Evolutionary conservation across 1,139 yeast species (phyloP).

Genomic region (Suhomyces bokatorum): DNA sequence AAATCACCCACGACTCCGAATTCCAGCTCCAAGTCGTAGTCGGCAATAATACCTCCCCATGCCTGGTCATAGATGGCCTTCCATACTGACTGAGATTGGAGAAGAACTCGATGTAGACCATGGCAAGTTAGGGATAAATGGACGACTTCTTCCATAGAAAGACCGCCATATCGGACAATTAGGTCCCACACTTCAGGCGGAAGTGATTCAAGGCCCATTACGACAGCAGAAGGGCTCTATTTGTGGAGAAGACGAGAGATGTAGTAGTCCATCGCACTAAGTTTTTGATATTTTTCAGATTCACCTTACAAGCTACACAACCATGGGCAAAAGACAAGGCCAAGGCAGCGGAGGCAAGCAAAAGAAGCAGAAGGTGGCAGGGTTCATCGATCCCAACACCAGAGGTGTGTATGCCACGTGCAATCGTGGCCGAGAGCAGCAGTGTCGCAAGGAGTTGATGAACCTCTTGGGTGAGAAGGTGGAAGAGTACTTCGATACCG

Average conservation of each 20-base stretch:
- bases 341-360: constrained; percentile 19
- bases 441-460: constrained; percentile 72
- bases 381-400: constrained; percentile 74
- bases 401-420: constrained; percentile 87
- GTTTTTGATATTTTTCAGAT: background rate
- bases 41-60: constrained; percentile 2
- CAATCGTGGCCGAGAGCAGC: constrained; percentile 71
- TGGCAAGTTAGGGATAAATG: constrained; percentile 11
- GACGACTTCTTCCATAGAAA: constrained; percentile 24
- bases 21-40: constrained; percentile 2
- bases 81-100: constrained; percentile 3
- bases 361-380: constrained; percentile 47
- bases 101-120: background rate
- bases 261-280: background rate
- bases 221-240: background rate
- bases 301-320: background rate
- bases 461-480: constrained; percentile 57
- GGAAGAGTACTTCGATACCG: constrained; percentile 51
- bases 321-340: constrained; percentile 40
- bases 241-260: background rate
- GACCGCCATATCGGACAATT: constrained; percentile 20
- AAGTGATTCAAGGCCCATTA: constrained; percentile 1
- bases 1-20: background rate
- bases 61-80: background rate
- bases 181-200: constrained; percentile 5